phyloP scores from a whole-genome alignment of 2,329 filamentous ascomycete genomes.

The Epichloe brachyelytri region DNA sequence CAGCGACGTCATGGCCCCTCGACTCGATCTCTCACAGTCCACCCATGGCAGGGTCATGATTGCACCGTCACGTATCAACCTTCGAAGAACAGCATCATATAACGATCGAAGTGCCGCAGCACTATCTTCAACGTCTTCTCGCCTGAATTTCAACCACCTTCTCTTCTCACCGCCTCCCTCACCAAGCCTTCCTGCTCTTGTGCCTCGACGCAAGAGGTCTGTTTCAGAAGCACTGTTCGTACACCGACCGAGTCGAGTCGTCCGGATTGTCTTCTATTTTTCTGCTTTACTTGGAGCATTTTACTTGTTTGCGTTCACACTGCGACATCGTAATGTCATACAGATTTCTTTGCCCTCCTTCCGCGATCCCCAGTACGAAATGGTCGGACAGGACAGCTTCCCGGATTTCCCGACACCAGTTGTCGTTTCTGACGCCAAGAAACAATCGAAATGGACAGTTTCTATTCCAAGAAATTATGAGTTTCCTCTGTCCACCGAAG shows the following conservation, averaged over 20 bases:
- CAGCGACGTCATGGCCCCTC: slow-evolving; percentile 28
- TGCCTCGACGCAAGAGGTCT: slow-evolving; percentile 52
- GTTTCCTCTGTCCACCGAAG: slow-evolving; percentile 53
- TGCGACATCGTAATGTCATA: slow-evolving; percentile 17
- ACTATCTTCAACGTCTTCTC: slow-evolving; percentile 46
- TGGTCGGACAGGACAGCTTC: slow-evolving; percentile 52
- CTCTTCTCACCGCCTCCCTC: slow-evolving; percentile 57
- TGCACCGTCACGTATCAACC: slow-evolving; percentile 42
- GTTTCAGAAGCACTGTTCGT: slow-evolving; percentile 27
- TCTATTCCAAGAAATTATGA: slow-evolving; percentile 55
- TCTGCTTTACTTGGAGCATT: slow-evolving; percentile 35
- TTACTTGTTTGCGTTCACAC: slow-evolving; percentile 28
- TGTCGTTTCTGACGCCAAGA: slow-evolving; percentile 51
- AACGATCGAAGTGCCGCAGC: slow-evolving; percentile 30
- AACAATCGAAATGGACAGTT: slow-evolving; percentile 64
- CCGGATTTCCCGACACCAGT: slow-evolving; percentile 63
- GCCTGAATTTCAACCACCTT: slow-evolving; percentile 55
- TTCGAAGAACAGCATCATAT: slow-evolving; percentile 46
- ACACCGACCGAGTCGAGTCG: slow-evolving; percentile 42
- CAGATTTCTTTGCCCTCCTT: slow-evolving; percentile 30
- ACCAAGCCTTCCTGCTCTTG: slow-evolving; percentile 54
- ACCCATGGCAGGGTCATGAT: slow-evolving; percentile 38
- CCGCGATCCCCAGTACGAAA: slow-evolving; percentile 43
- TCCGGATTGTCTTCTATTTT: slow-evolving; percentile 43
- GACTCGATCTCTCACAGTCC: slow-evolving; percentile 31